These are phyloP conservation scores for Zopfia rhizophila DNA, from an alignment of 2,329 filamentous ascomycete genomes.

Conservation along the genomic window DNA sequence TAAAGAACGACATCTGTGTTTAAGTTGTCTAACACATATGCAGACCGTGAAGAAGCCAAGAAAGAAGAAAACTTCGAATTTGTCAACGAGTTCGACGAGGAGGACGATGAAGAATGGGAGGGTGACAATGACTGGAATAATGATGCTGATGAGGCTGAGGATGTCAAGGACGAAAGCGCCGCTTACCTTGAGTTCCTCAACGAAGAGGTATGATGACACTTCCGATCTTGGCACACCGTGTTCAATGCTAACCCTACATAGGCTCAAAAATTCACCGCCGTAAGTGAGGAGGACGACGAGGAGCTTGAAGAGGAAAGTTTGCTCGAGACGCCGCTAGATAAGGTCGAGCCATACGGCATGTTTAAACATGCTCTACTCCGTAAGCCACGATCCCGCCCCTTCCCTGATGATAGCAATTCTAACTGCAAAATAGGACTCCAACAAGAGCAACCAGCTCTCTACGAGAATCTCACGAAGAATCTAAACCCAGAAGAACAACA, in stretches of 20 bases:
- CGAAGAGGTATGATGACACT: constrained; percentile 73
- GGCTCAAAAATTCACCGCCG: constrained; percentile 84
- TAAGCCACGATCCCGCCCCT: constrained; percentile 65
- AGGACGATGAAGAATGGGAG: constrained; percentile 85
- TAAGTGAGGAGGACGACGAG: constrained; percentile 82
- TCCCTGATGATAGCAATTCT: constrained; percentile 26
- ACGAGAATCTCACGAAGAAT: constrained; percentile 80
- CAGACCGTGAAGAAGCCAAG: constrained; percentile 89
- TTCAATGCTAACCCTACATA: constrained; percentile 53
- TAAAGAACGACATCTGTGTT: background rate
- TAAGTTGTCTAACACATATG: constrained; percentile 29
- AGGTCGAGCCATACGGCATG: constrained; percentile 91
- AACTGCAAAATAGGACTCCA: constrained; percentile 80
- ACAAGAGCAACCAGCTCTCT: constrained; percentile 90
- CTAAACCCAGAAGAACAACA: constrained; percentile 83
- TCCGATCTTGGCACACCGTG: constrained; percentile 13
- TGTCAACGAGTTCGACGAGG: constrained; percentile 77
- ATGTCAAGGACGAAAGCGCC: constrained; percentile 88
- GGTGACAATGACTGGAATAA: constrained; percentile 76
- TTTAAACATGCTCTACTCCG: constrained; percentile 86
- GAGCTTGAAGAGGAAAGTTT: constrained; percentile 92
- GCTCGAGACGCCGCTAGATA: constrained; percentile 93
- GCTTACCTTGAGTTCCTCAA: constrained; percentile 97
- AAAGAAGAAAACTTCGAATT: constrained; percentile 83
- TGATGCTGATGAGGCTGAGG: constrained; percentile 70